These are phyloP conservation scores for Ogataea wickerhamii DNA, from an alignment of 805 yeast genomes.

Conservation along the genomic window DNA sequence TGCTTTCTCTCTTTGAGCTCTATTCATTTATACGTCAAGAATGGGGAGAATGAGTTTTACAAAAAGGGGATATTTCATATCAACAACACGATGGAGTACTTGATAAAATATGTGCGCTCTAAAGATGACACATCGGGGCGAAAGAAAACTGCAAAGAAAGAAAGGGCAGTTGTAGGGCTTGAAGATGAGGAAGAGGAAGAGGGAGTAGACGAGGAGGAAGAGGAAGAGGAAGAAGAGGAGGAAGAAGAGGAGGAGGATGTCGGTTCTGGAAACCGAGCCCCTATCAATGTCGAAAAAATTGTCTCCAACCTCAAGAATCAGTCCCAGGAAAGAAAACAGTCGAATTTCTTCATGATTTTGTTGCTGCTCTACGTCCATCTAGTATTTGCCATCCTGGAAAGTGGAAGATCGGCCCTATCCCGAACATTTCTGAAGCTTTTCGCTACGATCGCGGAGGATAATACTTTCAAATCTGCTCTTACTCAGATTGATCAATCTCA, in stretches of 20 bases:
- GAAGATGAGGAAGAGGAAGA: background rate
- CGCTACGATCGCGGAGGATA: slow-evolving; percentile 46
- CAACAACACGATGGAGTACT: slow-evolving; percentile 52
- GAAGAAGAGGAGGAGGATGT: slow-evolving; percentile 14
- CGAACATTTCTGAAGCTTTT: slow-evolving; percentile 47
- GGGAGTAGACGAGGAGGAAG: slow-evolving; percentile 4
- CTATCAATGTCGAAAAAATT: slow-evolving; percentile 32
- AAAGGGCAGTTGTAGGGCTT: background rate
- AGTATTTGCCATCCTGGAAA: slow-evolving; percentile 49
- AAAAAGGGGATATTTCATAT: slow-evolving; percentile 51
- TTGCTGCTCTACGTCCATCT: slow-evolving; percentile 52
- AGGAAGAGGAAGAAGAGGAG: slow-evolving; percentile 7
- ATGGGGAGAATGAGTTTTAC: slow-evolving; percentile 50
- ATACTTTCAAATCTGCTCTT: slow-evolving; percentile 39
- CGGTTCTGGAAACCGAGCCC: slow-evolving; percentile 8
- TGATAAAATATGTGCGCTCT: slow-evolving; percentile 41
- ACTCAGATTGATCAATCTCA: slow-evolving; percentile 48
- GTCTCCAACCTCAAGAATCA: slow-evolving; percentile 38
- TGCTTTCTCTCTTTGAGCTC: slow-evolving; percentile 56
- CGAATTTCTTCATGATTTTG: slow-evolving; percentile 46
- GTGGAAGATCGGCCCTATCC: slow-evolving; percentile 50
- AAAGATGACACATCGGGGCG: slow-evolving; percentile 19
- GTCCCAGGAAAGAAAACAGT: slow-evolving; percentile 34
- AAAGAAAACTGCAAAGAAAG: slow-evolving; percentile 2
- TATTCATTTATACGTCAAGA: slow-evolving; percentile 53